A percentile compares a stretch with the other conserved stretches of the same genome.
Evolutionary conservation across 2,329 filamentous ascomycete genomes (phyloP).

Genomic region (Colletotrichum noveboracense): DNA sequence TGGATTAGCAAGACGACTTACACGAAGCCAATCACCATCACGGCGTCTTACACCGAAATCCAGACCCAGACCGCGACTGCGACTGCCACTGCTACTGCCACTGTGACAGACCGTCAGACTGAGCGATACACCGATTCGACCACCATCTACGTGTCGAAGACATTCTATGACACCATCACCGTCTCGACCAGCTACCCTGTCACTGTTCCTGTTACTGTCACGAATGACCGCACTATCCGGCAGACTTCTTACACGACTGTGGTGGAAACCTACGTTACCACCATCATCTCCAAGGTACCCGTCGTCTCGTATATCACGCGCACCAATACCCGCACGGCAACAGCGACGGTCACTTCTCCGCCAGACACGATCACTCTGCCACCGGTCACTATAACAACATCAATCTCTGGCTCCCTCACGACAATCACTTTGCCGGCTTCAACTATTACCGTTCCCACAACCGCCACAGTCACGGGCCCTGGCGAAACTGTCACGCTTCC

Average conservation of each 20-base stretch:
- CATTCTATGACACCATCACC: conserved; percentile 18
- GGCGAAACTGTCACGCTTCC: not conserved
- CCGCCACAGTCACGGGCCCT: not conserved
- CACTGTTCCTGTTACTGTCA: conserved; percentile 22
- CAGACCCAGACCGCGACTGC: conserved; percentile 12
- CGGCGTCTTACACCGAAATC: conserved; percentile 19
- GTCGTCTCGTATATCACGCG: conserved; percentile 3
- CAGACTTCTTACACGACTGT: conserved; percentile 9
- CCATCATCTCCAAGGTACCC: not conserved
- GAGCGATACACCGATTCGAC: conserved; percentile 6
- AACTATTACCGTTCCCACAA: not conserved
- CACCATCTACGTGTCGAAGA: conserved; percentile 10
- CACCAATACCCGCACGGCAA: not conserved
- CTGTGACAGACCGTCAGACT: conserved; percentile 9
- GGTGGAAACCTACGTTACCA: not conserved
- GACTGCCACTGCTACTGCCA: conserved; percentile 7
- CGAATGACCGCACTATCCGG: conserved; percentile 6
- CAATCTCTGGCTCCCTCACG: not conserved
- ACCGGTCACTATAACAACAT: not conserved
- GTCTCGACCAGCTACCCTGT: conserved; percentile 22
- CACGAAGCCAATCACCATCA: conserved; percentile 6
- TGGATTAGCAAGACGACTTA: not conserved
- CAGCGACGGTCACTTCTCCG: not conserved
- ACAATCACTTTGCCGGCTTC: not conserved
- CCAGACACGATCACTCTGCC: conserved; percentile 1